These are phyloP conservation scores for Cronartium ribicola DNA, from an alignment of 1,284 basidiomycete species.

Conservation along the genomic window DNA sequence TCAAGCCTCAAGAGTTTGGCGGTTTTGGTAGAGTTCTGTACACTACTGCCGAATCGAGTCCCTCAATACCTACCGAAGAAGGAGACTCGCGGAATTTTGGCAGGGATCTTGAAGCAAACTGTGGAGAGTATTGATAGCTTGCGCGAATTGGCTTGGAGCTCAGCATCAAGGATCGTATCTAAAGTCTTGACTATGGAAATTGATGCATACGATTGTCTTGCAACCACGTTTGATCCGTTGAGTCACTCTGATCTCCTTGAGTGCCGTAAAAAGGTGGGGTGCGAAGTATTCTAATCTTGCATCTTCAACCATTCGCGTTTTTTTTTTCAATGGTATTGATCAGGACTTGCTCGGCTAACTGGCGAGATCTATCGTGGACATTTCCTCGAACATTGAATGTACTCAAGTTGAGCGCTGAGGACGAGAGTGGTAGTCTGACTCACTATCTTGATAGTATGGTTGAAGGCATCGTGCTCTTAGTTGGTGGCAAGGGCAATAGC, in stretches of 20 bases:
- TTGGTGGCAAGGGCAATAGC: constrained; percentile 36
- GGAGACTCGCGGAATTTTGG: background rate
- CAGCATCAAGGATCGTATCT: constrained; percentile 18
- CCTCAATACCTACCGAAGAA: background rate
- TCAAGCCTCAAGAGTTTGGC: constrained; percentile 63
- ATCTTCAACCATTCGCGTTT: background rate
- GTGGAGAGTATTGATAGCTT: constrained; percentile 35
- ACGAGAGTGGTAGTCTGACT: background rate
- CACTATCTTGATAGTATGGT: background rate
- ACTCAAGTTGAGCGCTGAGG: constrained; percentile 2
- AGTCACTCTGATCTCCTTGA: background rate
- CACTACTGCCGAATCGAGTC: background rate
- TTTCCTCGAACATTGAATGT: constrained; percentile 16
- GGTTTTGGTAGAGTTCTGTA: constrained; percentile 14
- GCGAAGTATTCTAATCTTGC: background rate
- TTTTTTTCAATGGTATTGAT: background rate
- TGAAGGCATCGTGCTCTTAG: constrained; percentile 31
- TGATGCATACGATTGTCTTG: constrained; percentile 6
- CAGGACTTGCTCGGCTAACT: constrained; percentile 20
- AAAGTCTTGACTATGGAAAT: background rate
- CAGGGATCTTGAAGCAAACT: constrained; percentile 21
- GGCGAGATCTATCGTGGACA: constrained; percentile 32
- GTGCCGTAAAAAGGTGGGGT: background rate
- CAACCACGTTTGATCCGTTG: constrained; percentile 24
- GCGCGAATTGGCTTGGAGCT: constrained; percentile 29